Evolutionary conservation across 1,284 basidiomycete species (phyloP).

Genomic region (Austroboletus olivaceoglutinosus): DNA sequence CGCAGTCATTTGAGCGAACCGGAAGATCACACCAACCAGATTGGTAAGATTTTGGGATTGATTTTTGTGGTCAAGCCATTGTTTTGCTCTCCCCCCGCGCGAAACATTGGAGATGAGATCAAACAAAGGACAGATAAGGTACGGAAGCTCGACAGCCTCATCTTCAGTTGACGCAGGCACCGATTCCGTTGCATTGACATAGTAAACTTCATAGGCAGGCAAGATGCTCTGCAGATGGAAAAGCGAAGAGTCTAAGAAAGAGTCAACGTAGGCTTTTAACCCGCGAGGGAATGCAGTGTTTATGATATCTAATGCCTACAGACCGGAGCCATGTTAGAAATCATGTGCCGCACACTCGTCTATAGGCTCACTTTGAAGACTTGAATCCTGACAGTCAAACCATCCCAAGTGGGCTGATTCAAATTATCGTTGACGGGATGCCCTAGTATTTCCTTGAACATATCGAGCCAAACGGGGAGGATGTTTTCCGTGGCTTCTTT

Average conservation of each 20-base stretch:
- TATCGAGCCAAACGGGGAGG: slow-evolving; percentile 86
- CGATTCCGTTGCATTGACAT: slow-evolving; percentile 57
- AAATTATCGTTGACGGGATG: slow-evolving; percentile 62
- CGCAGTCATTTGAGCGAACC: slow-evolving; percentile 83
- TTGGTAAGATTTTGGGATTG: slow-evolving; percentile 46
- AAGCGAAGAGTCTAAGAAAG: slow-evolving; percentile 61
- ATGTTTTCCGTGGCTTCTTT: slow-evolving; percentile 80
- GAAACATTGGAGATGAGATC: slow-evolving; percentile 74
- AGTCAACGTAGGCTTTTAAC: slow-evolving; percentile 58
- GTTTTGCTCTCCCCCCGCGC: slow-evolving; percentile 60
- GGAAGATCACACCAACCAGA: slow-evolving; percentile 62
- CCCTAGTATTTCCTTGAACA: slow-evolving; percentile 76
- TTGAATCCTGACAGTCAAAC: slow-evolving; percentile 71
- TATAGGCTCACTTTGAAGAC: slow-evolving; percentile 66
- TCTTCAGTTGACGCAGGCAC: slow-evolving; percentile 70
- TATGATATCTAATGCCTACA: slow-evolving; percentile 70
- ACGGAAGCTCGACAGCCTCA: slow-evolving; percentile 72
- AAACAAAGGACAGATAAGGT: slow-evolving; percentile 75
- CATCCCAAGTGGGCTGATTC: slow-evolving; percentile 68
- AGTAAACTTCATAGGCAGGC: slow-evolving; percentile 66
- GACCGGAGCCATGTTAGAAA: slow-evolving; percentile 1
- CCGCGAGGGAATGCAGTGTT: slow-evolving; percentile 74
- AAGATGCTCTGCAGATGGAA: slow-evolving; percentile 66
- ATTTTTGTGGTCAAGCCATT: slow-evolving; percentile 50
- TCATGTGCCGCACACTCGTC: neutral